Conservation (phyloP, 164 flowering plant genomes). For the Stephania yunnanensis region DNA sequence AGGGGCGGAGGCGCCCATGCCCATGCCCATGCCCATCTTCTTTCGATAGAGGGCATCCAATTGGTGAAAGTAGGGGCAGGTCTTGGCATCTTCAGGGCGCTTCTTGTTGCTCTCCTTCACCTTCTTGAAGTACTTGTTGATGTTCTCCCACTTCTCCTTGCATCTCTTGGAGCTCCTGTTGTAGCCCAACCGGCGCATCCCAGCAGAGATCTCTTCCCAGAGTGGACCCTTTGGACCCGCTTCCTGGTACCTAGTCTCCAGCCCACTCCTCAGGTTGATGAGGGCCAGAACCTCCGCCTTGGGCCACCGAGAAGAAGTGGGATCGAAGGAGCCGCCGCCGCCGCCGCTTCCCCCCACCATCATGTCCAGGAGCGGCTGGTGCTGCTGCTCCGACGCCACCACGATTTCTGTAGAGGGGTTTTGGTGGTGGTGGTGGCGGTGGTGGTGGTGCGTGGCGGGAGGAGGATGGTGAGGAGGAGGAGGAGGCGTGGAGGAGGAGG, state of each 20-base stretch:
- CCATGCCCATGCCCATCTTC: slow-evolving; percentile 1
- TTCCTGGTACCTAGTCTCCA: slow-evolving; percentile 52
- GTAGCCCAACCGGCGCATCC: slow-evolving; percentile 50
- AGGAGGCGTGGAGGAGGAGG: slow-evolving; percentile 14
- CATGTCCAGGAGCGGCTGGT: slow-evolving; percentile 22
- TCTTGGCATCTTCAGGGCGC: slow-evolving; percentile 50
- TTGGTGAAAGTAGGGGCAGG: slow-evolving; percentile 22
- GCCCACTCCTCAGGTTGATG: slow-evolving; percentile 46
- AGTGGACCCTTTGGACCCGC: slow-evolving; percentile 62
- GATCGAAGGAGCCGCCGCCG: slow-evolving; percentile 29
- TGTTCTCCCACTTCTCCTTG: slow-evolving; percentile 81
- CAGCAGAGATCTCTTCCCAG: slow-evolving; percentile 63
- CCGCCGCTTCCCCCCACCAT: slow-evolving; percentile 17
- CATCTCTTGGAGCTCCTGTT: slow-evolving; percentile 57
- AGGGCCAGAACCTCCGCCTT: slow-evolving; percentile 55
- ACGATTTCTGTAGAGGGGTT: slow-evolving; percentile 18
- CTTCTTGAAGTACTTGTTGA: slow-evolving; percentile 67
- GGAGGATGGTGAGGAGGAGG: slow-evolving; percentile 12
- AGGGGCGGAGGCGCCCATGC: no score
- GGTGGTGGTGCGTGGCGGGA: slow-evolving; percentile 9
- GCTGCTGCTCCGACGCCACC: slow-evolving; percentile 33
- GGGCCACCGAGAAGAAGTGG: slow-evolving; percentile 60
- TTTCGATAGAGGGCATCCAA: slow-evolving; percentile 17
- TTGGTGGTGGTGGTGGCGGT: not conserved
- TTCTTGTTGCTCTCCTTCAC: slow-evolving; percentile 71